Evolutionary conservation across 257 asterid species (phyloP).

Genomic region (Solanum appendiculatum): DNA sequence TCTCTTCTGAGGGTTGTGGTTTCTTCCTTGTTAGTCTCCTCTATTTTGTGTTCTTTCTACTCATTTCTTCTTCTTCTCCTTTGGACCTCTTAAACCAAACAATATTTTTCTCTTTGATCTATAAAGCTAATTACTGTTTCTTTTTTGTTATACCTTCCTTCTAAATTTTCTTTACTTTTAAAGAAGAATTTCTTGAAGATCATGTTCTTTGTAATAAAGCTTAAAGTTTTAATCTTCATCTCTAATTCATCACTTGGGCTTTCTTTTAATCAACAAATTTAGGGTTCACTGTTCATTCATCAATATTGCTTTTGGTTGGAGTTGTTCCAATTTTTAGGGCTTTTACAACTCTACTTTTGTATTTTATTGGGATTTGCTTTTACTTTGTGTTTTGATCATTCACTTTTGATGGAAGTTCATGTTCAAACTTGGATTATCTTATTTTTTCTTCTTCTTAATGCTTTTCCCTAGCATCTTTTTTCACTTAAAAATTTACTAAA

Average conservation of each 20-base stretch:
- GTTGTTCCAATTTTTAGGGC: neutral
- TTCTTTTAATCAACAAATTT: neutral
- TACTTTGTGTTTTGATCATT: neutral
- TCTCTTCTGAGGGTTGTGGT: slow-evolving; percentile 10
- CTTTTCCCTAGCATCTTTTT: neutral
- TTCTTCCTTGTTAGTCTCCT: slow-evolving; percentile 12
- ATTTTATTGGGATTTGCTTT: neutral
- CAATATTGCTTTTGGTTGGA: neutral
- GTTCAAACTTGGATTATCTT: neutral
- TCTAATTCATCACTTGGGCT: neutral
- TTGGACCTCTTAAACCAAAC: neutral
- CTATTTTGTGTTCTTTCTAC: slow-evolving; percentile 13
- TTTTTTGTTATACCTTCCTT: neutral
- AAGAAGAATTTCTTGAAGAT: neutral
- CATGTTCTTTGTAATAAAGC: neutral
- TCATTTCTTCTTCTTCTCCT: neutral
- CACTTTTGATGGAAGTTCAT: neutral
- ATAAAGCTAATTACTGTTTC: neutral
- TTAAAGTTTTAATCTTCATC: neutral
- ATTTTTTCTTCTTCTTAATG: neutral
- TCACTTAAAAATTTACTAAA: neutral
- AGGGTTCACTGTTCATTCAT: neutral
- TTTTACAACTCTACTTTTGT: neutral
- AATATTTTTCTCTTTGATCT: neutral
- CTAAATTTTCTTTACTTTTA: neutral